Evolutionary conservation across 495 filamentous ascomycete genomes (phyloP), one percentile per base, ranked within the genome.

Genomic region (Amphirosellinia nigrospora): DNA sequence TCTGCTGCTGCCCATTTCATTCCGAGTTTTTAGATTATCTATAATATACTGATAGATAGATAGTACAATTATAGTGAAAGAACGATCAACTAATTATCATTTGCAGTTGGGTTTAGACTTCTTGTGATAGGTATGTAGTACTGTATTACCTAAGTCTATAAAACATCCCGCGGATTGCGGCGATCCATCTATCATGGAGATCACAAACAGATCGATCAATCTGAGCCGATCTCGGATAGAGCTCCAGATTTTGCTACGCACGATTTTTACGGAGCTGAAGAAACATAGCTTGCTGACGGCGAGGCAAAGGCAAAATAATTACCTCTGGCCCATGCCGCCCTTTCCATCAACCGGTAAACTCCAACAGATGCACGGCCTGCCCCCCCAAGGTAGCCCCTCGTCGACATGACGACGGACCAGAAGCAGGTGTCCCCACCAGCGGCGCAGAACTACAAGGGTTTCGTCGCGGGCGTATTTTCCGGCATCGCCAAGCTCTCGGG

Each of bases 391-490:
- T 39, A 60, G 59, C 52, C 52, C 21, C 21, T 45, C 48, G 58
- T 59, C 56, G 23, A 70, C 21, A 76, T 78, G 74, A 72, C 74
- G 64, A 70, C 74, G 71, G 72, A 73, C 64, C 69, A 74, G 71
- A 74, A 74, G 71, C 72, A 72, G 66, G 69, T 73, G 66, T 58
- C 79, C 64, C 70, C 61, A 48, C 39, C 64, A 62, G 81, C 52
- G 9, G 71, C 65, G 67, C 79, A 79, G 50, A 83, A 86, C 73
- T 98, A 97, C 83, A 94, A 93, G 73, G 96, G 96, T 10, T 99
- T 98, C 79, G 94, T 98, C 19, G 96, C 92, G 0, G 96, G 96
- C 6, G 87, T 98, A 13, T 98, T 97, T 75, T 96, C 93, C 15
- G 96, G 96, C 19, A 91, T 98, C 75, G 89, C 93, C 63, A 99